phyloP scores from a whole-genome alignment of 371 early-diverging fungal genomes.

The Mucor velutinosus region DNA sequence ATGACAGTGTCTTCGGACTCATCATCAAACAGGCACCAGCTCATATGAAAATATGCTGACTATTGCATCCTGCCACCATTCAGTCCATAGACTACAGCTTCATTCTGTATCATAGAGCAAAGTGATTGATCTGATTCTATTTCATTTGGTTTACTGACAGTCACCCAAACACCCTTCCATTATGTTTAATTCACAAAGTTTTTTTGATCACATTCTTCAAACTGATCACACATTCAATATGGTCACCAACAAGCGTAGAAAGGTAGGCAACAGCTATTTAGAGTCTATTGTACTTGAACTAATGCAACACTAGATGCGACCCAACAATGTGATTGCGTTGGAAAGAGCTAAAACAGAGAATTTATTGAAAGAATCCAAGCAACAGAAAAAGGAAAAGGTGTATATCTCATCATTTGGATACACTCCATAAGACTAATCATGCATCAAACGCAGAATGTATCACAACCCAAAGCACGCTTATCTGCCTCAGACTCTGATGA shows the following conservation, averaged over 20 bases:
- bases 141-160: background rate
- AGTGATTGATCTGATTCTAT: background rate
- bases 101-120: too few relatives aligned
- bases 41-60: too few relatives aligned
- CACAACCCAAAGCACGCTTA: background rate
- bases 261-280: background rate
- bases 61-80: too few relatives aligned
- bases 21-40: too few relatives aligned
- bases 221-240: background rate
- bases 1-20: too few relatives aligned
- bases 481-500: slow-evolving; percentile 9
- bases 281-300: background rate
- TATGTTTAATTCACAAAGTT: background rate
- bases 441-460: background rate
- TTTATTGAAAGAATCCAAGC: background rate
- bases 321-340: slow-evolving; percentile 11
- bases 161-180: background rate
- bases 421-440: background rate
- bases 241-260: slow-evolving; percentile 4
- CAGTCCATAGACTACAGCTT: too few relatives aligned
- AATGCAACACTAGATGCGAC: slow-evolving; percentile 7
- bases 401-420: background rate
- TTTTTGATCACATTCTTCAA: background rate
- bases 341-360: slow-evolving; percentile 4
- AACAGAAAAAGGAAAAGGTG: background rate